Evolutionary conservation across 2,329 filamentous ascomycete genomes (phyloP).

Genomic region (Elsinoe batatas): DNA sequence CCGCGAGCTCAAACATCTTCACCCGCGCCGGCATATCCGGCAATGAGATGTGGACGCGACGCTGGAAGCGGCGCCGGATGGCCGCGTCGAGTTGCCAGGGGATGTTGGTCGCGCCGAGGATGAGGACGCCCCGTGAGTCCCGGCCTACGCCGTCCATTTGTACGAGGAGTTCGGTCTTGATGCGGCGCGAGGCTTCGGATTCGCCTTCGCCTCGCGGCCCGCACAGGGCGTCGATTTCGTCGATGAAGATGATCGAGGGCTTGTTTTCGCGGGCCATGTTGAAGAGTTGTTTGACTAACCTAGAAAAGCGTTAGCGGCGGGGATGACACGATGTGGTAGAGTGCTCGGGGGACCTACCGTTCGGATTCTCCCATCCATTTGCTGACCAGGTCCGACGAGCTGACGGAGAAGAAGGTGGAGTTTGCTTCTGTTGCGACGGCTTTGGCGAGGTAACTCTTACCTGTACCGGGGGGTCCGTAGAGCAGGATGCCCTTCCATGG

Average conservation of each 20-base stretch:
- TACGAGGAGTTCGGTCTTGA: constrained; percentile 96
- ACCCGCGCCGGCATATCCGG: constrained; percentile 80
- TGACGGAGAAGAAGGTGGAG: constrained; percentile 19
- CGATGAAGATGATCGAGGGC: constrained; percentile 96
- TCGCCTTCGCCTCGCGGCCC: constrained; percentile 90
- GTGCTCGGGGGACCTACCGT: constrained; percentile 52
- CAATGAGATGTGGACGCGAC: constrained; percentile 88
- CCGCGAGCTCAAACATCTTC: constrained; percentile 88
- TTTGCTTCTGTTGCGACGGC: constrained; percentile 97
- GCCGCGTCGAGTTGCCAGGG: constrained; percentile 97
- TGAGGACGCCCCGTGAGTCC: constrained; percentile 85
- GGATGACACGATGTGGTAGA: constrained; percentile 10
- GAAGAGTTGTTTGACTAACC: constrained; percentile 92
- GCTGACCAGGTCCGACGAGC: constrained; percentile 62
- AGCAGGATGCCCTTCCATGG: constrained; percentile 97
- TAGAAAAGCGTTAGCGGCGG: constrained; percentile 28
- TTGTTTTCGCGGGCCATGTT: constrained; percentile 97
- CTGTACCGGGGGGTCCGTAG: constrained; percentile 91
- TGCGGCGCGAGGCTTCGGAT: constrained; percentile 90
- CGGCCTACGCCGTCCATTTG: constrained; percentile 99
- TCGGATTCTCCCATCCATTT: constrained; percentile 99
- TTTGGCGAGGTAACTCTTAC: constrained; percentile 95
- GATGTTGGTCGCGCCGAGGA: constrained; percentile 94
- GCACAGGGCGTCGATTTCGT: constrained; percentile 94
- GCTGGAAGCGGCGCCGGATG: constrained; percentile 90